Percentiles rank a stretch among this genome's conserved stretches.
Evolutionary conservation across 805 yeast species (phyloP).

Genomic region (Citeromyces matritensis): DNA sequence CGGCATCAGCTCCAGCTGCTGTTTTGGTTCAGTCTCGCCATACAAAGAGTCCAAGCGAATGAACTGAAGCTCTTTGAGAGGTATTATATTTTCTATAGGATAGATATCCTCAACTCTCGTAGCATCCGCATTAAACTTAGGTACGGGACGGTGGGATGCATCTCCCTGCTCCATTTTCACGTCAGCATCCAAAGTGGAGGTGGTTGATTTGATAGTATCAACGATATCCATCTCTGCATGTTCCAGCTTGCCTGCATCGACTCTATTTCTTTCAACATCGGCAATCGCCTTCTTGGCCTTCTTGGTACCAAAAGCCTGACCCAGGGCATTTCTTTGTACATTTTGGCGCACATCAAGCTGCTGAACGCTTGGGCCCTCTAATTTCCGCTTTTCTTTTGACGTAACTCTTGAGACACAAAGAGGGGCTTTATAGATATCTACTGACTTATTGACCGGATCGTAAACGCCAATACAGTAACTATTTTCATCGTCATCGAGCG

Average conservation of each 20-base stretch:
- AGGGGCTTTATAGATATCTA: conserved; percentile 52
- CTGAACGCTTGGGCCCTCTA: conserved; percentile 49
- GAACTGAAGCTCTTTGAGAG: conserved; percentile 43
- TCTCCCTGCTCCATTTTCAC: conserved; percentile 42
- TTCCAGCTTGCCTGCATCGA: conserved; percentile 72
- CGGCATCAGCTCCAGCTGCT: conserved; percentile 47
- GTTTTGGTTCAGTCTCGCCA: conserved; percentile 32
- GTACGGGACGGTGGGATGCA: conserved; percentile 69
- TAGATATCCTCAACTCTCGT: conserved; percentile 72
- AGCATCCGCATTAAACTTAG: conserved; percentile 64
- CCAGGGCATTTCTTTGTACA: conserved; percentile 68
- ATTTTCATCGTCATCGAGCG: conserved; percentile 16
- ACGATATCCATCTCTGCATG: conserved; percentile 56
- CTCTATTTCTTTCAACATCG: conserved; percentile 67
- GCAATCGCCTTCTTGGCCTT: conserved; percentile 85
- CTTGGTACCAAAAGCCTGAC: conserved; percentile 95
- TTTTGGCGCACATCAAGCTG: conserved; percentile 33
- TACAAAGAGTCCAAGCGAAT: conserved; percentile 52
- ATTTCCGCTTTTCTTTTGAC: conserved; percentile 41
- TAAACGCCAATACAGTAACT: conserved; percentile 65
- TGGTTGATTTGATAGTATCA: conserved; percentile 58
- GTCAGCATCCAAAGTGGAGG: conserved; percentile 61
- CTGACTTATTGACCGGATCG: conserved; percentile 47
- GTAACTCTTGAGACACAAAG: conserved; percentile 47
- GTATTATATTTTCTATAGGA: conserved; percentile 57